Conservation (phyloP, 2,329 filamentous ascomycete genomes). For the Fusarium cicatricum region DNA sequence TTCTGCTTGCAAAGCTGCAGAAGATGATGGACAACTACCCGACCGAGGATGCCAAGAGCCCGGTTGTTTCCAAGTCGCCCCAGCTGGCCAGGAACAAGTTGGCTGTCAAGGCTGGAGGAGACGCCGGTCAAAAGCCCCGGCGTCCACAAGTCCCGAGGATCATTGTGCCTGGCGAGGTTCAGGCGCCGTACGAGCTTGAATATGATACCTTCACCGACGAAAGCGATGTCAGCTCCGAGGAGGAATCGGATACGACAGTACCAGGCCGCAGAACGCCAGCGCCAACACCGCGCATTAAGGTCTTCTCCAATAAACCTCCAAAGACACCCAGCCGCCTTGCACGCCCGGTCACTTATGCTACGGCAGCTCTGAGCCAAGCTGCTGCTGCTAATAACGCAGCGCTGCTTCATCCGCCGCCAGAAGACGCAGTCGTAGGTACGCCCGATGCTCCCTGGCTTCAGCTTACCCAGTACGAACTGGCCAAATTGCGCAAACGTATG, state of each 20-base stretch:
- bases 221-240: constrained; percentile 61
- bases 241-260: constrained; percentile 55
- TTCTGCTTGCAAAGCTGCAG: constrained; percentile 66
- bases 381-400: constrained; percentile 52
- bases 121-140: constrained; percentile 56
- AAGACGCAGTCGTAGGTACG: constrained; percentile 66
- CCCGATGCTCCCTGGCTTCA: constrained; percentile 71
- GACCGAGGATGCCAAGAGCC: constrained; percentile 61
- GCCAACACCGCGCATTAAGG: constrained; percentile 58
- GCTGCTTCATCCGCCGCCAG: constrained; percentile 64
- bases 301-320: constrained; percentile 52
- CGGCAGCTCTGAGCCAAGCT: constrained; percentile 49
- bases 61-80: constrained; percentile 61
- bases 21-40: constrained; percentile 69
- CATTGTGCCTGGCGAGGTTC: constrained; percentile 71
- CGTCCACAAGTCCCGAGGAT: constrained; percentile 63
- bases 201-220: constrained; percentile 66
- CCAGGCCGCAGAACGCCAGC: constrained; percentile 49
- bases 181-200: constrained; percentile 71
- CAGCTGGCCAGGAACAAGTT: constrained; percentile 60
- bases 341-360: constrained; percentile 47
- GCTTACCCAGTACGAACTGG: constrained; percentile 70
- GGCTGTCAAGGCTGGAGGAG: constrained; percentile 52
- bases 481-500: constrained; percentile 81
- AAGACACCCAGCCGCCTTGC: constrained; percentile 55